Percentiles rank a stretch among this genome's conserved stretches.
These are phyloP conservation scores for Irpex lacteus DNA, from an alignment of 1,284 basidiomycete genomes.

Conservation along the genomic window DNA sequence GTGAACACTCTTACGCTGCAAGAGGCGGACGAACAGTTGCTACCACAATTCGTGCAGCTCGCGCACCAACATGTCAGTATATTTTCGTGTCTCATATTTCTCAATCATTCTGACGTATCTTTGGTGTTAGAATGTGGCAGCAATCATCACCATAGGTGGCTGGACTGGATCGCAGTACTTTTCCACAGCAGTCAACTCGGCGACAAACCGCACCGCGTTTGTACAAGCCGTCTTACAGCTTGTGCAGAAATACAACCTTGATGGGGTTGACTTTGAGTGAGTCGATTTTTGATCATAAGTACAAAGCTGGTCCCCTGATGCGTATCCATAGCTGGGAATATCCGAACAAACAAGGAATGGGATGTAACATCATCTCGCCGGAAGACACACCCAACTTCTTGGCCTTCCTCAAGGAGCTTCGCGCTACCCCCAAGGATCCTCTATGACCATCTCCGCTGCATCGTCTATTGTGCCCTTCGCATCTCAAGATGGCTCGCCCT, in stretches of 20 bases:
- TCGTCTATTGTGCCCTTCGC: slow-evolving; percentile 55
- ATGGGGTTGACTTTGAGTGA: slow-evolving; percentile 87
- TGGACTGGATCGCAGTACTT: slow-evolving; percentile 83
- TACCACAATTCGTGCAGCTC: slow-evolving; percentile 50
- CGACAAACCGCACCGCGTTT: slow-evolving; percentile 64
- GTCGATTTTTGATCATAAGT: slow-evolving; percentile 23
- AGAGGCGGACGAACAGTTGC: slow-evolving; percentile 38
- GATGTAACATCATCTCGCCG: slow-evolving; percentile 61
- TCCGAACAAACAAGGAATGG: slow-evolving; percentile 62
- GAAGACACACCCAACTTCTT: slow-evolving; percentile 64
- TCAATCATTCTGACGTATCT: not conserved
- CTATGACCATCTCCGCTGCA: slow-evolving; percentile 55
- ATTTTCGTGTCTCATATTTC: not conserved
- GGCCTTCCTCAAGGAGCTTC: slow-evolving; percentile 51
- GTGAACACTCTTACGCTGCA: slow-evolving; percentile 39
- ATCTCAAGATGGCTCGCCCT: slow-evolving; percentile 47
- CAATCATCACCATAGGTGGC: slow-evolving; percentile 82
- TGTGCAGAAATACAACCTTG: slow-evolving; percentile 64
- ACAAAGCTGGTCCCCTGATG: not conserved
- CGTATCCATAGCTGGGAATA: slow-evolving; percentile 73
- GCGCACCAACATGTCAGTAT: slow-evolving; percentile 52
- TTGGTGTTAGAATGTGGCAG: slow-evolving; percentile 52
- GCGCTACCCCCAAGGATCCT: slow-evolving; percentile 25
- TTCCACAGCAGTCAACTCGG: slow-evolving; percentile 67
- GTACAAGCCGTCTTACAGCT: slow-evolving; percentile 61